phyloP scores from a whole-genome alignment of 352 stramenopile genomes.

The Globisporangium heterothallicum region DNA sequence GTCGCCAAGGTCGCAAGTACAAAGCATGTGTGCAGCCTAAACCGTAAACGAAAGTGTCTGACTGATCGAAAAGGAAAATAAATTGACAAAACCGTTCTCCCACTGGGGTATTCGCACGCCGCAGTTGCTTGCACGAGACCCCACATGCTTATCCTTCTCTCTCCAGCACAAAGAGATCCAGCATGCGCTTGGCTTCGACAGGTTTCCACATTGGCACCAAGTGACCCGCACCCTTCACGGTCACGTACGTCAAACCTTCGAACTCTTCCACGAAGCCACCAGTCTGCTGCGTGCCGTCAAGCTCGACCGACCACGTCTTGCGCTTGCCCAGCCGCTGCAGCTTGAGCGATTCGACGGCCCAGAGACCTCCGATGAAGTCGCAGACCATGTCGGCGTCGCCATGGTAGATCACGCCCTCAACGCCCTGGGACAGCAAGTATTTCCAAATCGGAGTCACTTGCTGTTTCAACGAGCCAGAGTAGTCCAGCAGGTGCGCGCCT shows the following conservation, averaged over 20 bases:
- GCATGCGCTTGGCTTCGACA: conserved; percentile 59
- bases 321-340: conserved; percentile 35
- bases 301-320: conserved; percentile 30
- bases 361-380: conserved; percentile 61
- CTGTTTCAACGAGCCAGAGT: conserved; percentile 33
- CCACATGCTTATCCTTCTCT: conserved; percentile 8
- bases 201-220: conserved; percentile 85
- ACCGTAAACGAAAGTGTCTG: too few relatives aligned
- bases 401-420: conserved; percentile 66
- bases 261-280: conserved; percentile 83
- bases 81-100: too few relatives aligned
- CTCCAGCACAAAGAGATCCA: conserved; percentile 65
- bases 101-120: too few relatives aligned
- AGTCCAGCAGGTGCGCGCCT: conserved; percentile 37
- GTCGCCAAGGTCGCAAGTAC: too few relatives aligned
- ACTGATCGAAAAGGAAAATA: too few relatives aligned
- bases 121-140: too few relatives aligned
- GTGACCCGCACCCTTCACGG: conserved; percentile 88
- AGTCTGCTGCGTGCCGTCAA: conserved; percentile 51
- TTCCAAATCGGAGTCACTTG: conserved; percentile 59
- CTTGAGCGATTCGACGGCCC: conserved; percentile 62
- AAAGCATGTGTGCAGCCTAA: too few relatives aligned
- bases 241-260: conserved; percentile 80
- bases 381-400: conserved; percentile 68
- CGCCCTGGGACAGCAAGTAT: conserved; percentile 35